phyloP scores from a whole-genome alignment of 257 asterid genomes.

The Schizonepeta tenuifolia region DNA sequence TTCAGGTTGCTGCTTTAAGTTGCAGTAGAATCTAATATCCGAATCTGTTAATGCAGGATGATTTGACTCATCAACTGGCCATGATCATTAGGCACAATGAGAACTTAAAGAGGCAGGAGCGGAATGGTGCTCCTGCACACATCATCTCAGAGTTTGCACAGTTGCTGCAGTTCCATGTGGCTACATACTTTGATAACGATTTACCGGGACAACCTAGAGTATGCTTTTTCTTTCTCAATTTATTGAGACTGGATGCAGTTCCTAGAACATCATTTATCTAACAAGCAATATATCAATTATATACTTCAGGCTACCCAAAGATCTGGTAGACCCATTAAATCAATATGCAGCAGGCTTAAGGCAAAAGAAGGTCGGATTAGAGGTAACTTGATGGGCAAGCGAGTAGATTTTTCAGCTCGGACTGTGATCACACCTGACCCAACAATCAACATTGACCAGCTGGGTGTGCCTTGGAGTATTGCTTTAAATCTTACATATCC shows the following conservation, averaged over 20 bases:
- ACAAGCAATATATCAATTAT: slow-evolving; percentile 12
- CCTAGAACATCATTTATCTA: slow-evolving; percentile 26
- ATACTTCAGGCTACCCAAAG: slow-evolving; percentile 90
- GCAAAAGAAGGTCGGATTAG: slow-evolving; percentile 99
- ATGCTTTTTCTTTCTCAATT: slow-evolving; percentile 33
- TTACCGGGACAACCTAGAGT: slow-evolving; percentile 99
- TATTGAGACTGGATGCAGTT: slow-evolving; percentile 3
- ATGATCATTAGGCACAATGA: slow-evolving; percentile 97
- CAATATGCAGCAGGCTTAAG: slow-evolving; percentile 96
- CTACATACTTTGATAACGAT: slow-evolving; percentile 98
- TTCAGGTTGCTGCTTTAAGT: neutral
- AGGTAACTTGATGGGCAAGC: slow-evolving; percentile 98
- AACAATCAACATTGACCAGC: slow-evolving; percentile 89
- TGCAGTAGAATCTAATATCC: slow-evolving; percentile 32
- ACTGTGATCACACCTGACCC: slow-evolving; percentile 99
- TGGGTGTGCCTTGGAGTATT: slow-evolving; percentile 99
- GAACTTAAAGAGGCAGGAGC: slow-evolving; percentile 92
- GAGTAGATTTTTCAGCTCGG: slow-evolving; percentile 99
- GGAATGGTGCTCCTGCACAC: slow-evolving; percentile 99
- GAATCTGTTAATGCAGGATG: slow-evolving; percentile 71
- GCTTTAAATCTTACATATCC: slow-evolving; percentile 98
- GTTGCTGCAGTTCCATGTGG: slow-evolving; percentile 93
- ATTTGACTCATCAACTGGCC: slow-evolving; percentile 97
- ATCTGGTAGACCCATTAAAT: slow-evolving; percentile 97
- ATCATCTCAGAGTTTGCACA: slow-evolving; percentile 98